phyloP scores from a whole-genome alignment of 345 rosid genomes.

The Excoecaria cochinchinensis region DNA sequence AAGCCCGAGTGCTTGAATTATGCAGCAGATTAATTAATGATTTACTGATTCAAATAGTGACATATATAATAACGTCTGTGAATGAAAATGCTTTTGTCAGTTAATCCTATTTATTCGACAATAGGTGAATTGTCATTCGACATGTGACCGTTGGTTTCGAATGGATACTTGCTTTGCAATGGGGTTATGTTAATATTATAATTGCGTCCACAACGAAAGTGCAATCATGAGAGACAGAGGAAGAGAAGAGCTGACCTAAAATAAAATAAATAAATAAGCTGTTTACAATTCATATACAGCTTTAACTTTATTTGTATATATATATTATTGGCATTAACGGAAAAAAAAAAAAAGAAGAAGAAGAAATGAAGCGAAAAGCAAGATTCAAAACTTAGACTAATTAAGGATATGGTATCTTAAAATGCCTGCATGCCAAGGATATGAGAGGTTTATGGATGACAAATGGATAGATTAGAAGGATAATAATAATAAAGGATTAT shows the following conservation, averaged over 20 bases:
- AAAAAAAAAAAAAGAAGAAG: too few relatives aligned
- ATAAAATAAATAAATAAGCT: neutral
- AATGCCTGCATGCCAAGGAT: slow-evolving; percentile 10
- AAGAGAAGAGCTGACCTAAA: slow-evolving; percentile 8
- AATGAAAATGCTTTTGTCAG: neutral
- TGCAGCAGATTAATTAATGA: neutral
- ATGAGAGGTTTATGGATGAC: neutral
- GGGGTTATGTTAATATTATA: slow-evolving; percentile 12
- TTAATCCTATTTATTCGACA: neutral
- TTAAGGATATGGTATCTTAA: neutral
- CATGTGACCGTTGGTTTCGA: slow-evolving; percentile 27
- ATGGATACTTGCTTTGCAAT: slow-evolving; percentile 13
- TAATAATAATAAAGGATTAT: neutral
- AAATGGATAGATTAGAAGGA: slow-evolving; percentile 9
- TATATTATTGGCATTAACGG: neutral
- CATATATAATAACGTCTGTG: neutral
- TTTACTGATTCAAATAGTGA: neutral
- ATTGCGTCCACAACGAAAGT: slow-evolving; percentile 19
- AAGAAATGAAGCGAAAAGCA: neutral
- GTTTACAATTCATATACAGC: slow-evolving; percentile 11
- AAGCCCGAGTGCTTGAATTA: neutral
- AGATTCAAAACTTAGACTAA: neutral
- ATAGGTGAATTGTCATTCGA: slow-evolving; percentile 12
- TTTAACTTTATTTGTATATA: neutral
- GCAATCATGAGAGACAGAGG: slow-evolving; percentile 7